Evolutionary conservation across 768 basidiomycete species (phyloP).

Genomic region (Strobilomyces confusus): DNA sequence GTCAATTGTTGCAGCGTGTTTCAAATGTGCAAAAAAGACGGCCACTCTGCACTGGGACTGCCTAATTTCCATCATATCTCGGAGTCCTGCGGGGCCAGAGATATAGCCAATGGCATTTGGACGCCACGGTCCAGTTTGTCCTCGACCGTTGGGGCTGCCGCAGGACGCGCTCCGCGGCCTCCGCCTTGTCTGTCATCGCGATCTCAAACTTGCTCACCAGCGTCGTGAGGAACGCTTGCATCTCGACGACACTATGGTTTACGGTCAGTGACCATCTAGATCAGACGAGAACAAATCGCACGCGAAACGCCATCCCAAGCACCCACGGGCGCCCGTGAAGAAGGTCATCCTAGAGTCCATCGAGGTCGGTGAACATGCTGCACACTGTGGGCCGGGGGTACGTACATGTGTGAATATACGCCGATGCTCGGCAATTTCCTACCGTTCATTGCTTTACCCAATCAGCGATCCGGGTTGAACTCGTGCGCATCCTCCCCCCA

Average conservation of each 20-base stretch:
- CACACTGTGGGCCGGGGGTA: no score
- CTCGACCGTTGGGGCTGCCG: conserved; percentile 26
- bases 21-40: background rate
- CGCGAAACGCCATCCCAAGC: conserved; percentile 30
- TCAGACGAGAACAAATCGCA: conserved; percentile 1
- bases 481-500: conserved; percentile 22
- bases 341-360: no score
- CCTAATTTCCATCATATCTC: background rate
- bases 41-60: background rate
- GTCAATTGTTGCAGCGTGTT: background rate
- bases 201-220: conserved; percentile 54
- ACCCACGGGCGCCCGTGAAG: conserved; percentile 11
- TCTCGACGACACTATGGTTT: conserved; percentile 36
- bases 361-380: no score
- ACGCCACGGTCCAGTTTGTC: conserved; percentile 29
- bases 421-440: no score
- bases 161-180: conserved; percentile 24
- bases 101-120: conserved; percentile 27
- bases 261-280: background rate
- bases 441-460: background rate
- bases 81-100: conserved; percentile 8
- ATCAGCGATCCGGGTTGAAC: conserved; percentile 17
- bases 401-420: no score
- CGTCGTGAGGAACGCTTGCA: conserved; percentile 54
- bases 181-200: conserved; percentile 28